A percentile compares a stretch with the other conserved stretches of the same genome.
Conservation (phyloP, 352 stramenopile species). For the Pythium utonaiense region DNA sequence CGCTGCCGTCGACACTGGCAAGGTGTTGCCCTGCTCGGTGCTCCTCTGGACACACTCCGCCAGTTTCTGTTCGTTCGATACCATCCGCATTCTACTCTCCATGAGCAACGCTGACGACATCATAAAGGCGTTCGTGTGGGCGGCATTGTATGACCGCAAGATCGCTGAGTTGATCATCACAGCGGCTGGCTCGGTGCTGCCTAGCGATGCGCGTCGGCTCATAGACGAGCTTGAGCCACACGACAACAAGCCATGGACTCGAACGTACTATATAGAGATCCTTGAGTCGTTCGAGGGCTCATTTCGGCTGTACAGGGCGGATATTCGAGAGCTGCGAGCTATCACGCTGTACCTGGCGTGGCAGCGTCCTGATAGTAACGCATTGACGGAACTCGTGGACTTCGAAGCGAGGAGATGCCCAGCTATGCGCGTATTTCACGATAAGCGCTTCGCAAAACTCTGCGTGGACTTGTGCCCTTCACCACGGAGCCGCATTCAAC, state of each 20-base stretch:
- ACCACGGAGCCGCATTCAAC: not conserved
- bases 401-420: not conserved
- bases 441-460: not conserved
- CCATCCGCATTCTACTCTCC: not conserved
- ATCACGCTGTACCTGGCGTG: not conserved
- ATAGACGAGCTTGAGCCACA: too few species aligned
- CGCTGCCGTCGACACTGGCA: not conserved
- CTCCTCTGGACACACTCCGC: slow-evolving; percentile 8
- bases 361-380: not conserved
- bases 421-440: not conserved
- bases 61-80: not conserved
- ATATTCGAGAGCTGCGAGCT: not conserved
- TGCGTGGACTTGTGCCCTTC: not conserved
- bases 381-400: not conserved
- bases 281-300: too few species aligned
- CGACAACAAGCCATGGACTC: too few species aligned
- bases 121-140: slow-evolving; percentile 7
- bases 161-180: not conserved
- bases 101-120: slow-evolving; percentile 13
- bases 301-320: not conserved
- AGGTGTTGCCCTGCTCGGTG: slow-evolving; percentile 7
- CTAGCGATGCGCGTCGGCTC: not conserved
- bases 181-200: not conserved
- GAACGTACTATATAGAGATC: too few species aligned
- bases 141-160: slow-evolving; percentile 4